Conservation (phyloP, 495 filamentous ascomycete genomes). For the Neurospora sp. region DNA sequence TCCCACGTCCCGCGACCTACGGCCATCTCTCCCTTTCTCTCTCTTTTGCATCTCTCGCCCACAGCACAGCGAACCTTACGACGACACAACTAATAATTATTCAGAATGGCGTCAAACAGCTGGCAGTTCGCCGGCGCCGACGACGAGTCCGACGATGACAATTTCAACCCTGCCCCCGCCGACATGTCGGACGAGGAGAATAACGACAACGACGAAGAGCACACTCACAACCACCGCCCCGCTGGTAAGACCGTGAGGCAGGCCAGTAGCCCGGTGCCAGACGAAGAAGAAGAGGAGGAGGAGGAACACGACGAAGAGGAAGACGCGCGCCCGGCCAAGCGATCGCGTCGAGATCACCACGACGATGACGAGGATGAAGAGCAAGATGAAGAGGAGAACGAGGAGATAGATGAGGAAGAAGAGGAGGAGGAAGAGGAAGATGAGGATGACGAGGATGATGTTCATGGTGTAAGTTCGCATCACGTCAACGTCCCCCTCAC, state of each 20-base stretch:
- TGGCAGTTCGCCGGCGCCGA: constrained; percentile 28
- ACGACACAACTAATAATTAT: not conserved
- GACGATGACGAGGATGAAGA: constrained; percentile 39
- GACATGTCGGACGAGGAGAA: constrained; percentile 60
- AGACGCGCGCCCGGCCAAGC: constrained; percentile 14
- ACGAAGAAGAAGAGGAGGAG: constrained; percentile 31
- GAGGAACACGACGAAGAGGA: constrained; percentile 31
- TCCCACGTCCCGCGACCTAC: not conserved
- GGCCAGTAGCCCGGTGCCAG: constrained; percentile 15
- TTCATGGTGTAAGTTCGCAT: constrained; percentile 25
- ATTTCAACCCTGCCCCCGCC: constrained; percentile 65
- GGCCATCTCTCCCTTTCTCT: not conserved
- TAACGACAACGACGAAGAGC: constrained; percentile 4
- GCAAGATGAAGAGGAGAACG: constrained; percentile 26
- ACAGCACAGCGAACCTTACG: not conserved
- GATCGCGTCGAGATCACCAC: constrained; percentile 4
- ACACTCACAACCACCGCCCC: not conserved
- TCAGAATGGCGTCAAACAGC: constrained; percentile 20
- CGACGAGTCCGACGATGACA: constrained; percentile 64
- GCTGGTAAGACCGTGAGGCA: constrained; percentile 3
- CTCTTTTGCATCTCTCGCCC: not conserved
- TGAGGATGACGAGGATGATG: constrained; percentile 29
- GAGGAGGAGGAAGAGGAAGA: constrained; percentile 51
- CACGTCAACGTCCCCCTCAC: not conserved
- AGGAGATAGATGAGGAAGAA: constrained; percentile 43